Percentiles rank a stretch among this genome's conserved stretches.
Evolutionary conservation across 1,284 basidiomycete species (phyloP).

Genomic region (Ganoderma boninense): DNA sequence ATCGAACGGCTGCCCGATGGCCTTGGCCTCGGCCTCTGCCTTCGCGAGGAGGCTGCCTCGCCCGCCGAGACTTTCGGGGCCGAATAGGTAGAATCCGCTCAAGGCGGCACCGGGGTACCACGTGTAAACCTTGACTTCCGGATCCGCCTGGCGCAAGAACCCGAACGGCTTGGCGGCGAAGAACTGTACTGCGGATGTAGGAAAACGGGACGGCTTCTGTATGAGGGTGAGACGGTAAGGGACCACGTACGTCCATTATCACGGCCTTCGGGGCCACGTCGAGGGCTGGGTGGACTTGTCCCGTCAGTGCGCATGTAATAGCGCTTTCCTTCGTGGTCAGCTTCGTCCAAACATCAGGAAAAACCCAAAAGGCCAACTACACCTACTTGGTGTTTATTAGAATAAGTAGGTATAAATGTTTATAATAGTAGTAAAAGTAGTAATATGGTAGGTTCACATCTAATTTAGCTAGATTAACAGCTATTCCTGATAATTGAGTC

Average conservation of each 20-base stretch:
- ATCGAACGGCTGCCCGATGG: not conserved
- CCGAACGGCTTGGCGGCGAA: not conserved
- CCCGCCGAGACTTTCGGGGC: not conserved
- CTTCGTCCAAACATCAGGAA: not conserved
- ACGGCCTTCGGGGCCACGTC: not conserved
- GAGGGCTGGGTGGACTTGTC: not conserved
- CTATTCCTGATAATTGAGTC: no score
- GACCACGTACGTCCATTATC: not conserved
- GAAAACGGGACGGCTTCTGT: not conserved
- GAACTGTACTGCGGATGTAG: not conserved
- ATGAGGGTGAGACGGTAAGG: not conserved
- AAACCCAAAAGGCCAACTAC: no score
- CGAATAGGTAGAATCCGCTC: not conserved
- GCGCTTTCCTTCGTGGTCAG: not conserved
- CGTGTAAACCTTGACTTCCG: not conserved
- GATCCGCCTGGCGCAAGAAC: not conserved
- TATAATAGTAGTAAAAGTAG: no score
- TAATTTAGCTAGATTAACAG: no score
- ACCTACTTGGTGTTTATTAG: no score
- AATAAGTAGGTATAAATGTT: no score
- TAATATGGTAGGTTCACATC: no score
- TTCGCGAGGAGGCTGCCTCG: not conserved
- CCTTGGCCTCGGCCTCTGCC: not conserved
- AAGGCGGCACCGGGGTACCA: not conserved
- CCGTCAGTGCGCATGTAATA: not conserved